phyloP scores from a whole-genome alignment of 179 eudicot species.

The Silene coronaria region DNA sequence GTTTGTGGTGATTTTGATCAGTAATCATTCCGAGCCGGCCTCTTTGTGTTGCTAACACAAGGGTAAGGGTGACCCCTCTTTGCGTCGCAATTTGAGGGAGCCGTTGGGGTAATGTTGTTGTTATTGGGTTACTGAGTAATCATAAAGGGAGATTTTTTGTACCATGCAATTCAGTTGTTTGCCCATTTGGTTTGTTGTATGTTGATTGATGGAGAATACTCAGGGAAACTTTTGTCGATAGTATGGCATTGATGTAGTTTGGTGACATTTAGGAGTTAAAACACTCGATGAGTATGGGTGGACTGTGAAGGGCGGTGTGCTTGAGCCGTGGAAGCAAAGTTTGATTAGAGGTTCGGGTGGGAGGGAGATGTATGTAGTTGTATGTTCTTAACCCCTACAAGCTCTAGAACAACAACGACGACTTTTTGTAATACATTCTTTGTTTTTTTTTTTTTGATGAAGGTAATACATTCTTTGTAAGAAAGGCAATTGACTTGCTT shows the following conservation, averaged over 20 bases:
- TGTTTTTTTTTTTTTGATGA: neutral
- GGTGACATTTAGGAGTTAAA: neutral
- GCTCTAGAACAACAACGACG: neutral
- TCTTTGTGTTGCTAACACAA: no score
- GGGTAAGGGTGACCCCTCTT: no score
- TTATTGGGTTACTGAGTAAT: neutral
- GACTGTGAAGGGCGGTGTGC: neutral
- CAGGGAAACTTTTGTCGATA: neutral
- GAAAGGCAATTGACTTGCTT: neutral
- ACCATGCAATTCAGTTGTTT: neutral
- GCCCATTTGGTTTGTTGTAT: neutral
- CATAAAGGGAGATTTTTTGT: neutral
- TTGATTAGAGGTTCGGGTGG: neutral
- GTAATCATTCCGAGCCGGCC: no score
- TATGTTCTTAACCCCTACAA: neutral
- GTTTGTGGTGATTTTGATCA: neutral
- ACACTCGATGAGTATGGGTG: neutral
- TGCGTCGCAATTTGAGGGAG: no score
- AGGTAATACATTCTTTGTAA: neutral
- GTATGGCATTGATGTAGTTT: neutral
- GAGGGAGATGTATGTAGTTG: neutral
- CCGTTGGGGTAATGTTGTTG: neutral
- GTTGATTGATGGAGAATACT: neutral
- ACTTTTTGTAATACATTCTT: neutral
- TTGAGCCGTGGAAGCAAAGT: neutral